Percentiles rank a stretch among this genome's conserved stretches.
Conservation (phyloP, 148 eudicot genomes). For the Chenopodium formosanum region DNA sequence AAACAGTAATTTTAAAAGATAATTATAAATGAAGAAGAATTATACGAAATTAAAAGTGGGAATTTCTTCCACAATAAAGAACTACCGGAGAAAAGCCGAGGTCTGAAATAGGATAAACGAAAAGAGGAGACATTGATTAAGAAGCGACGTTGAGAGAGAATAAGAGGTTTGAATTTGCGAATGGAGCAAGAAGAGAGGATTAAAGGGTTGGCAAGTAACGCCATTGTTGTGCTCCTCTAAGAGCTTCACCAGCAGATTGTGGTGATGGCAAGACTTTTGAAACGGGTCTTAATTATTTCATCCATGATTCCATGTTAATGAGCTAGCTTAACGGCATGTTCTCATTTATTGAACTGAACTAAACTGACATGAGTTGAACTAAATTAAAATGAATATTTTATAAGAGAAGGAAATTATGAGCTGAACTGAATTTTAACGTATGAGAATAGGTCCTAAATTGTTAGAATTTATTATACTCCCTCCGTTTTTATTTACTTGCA, state of each 20-base stretch:
- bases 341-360: too few species aligned
- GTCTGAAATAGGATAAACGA: conserved; percentile 29
- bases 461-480: too few species aligned
- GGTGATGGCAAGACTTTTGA: background rate
- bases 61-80: background rate
- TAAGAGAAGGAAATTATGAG: too few species aligned
- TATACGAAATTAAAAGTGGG: background rate
- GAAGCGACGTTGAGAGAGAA: conserved; percentile 53
- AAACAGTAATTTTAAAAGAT: conserved; percentile 15
- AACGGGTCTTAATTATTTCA: too few species aligned
- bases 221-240: conserved; percentile 38
- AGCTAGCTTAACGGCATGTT: too few species aligned
- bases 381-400: too few species aligned
- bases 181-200: conserved; percentile 56
- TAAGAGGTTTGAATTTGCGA: conserved; percentile 54
- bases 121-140: conserved; percentile 25
- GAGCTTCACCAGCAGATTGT: background rate
- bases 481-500: too few species aligned
- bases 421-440: too few species aligned
- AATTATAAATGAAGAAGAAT: background rate
- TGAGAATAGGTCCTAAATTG: too few species aligned
- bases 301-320: too few species aligned
- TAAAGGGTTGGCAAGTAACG: conserved; percentile 46
- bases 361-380: too few species aligned
- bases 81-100: conserved; percentile 46